A percentile compares a stretch with the other conserved stretches of the same genome.
Conservation (phyloP, 1,284 basidiomycete genomes). For the Pholiota adiposa region DNA sequence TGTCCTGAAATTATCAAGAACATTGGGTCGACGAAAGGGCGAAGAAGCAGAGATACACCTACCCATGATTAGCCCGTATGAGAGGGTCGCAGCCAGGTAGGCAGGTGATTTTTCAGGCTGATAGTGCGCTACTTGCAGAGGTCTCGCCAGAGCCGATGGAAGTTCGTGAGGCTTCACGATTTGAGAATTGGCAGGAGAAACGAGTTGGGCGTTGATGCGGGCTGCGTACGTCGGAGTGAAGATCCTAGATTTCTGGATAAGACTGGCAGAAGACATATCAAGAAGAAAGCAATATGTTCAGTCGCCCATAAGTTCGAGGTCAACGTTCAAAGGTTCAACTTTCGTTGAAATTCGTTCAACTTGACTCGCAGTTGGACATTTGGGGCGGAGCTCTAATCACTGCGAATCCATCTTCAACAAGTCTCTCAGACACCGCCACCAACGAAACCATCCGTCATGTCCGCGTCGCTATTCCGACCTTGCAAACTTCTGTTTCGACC, state of each 20-base stretch:
- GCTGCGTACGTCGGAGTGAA: constrained; percentile 37
- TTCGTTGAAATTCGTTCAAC: no score
- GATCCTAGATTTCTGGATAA: constrained; percentile 31
- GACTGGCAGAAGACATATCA: constrained; percentile 16
- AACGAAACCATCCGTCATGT: no score
- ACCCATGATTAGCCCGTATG: constrained; percentile 22
- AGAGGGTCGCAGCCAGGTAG: constrained; percentile 22
- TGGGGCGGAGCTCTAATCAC: no score
- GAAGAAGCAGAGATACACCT: no score
- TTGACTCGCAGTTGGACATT: no score
- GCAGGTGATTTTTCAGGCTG: constrained; percentile 32
- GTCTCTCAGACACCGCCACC: no score
- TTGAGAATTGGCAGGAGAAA: constrained; percentile 32
- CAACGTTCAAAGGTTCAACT: no score
- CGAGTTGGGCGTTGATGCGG: constrained; percentile 38
- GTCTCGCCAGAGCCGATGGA: constrained; percentile 36
- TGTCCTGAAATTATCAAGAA: constrained; percentile 15
- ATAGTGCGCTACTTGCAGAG: constrained; percentile 34
- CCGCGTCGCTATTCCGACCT: no score
- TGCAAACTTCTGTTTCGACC: not conserved
- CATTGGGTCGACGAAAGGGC: no score
- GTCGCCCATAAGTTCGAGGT: not conserved
- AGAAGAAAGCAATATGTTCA: not conserved
- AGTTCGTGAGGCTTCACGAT: constrained; percentile 42
- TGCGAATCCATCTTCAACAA: no score